These are phyloP conservation scores for Cicer bijugum DNA, from an alignment of 306 rosid species.

Conservation along the genomic window DNA sequence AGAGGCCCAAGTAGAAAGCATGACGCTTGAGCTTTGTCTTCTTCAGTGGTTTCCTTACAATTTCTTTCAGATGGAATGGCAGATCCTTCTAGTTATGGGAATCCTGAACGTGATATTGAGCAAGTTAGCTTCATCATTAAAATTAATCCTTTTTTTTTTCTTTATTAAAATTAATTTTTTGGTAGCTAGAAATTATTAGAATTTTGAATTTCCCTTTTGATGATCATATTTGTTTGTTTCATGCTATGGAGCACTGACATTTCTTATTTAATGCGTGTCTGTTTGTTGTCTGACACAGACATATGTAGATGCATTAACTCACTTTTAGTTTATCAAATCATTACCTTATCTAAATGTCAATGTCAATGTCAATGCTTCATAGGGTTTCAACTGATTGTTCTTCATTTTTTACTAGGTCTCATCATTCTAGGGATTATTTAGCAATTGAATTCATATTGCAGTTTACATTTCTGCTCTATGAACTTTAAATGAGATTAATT, in stretches of 20 bases:
- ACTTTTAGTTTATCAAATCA: neutral
- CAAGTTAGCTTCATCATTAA: constrained; percentile 62
- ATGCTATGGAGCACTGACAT: neutral
- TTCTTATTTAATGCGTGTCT: neutral
- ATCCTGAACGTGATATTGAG: constrained; percentile 71
- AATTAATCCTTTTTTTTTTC: neutral
- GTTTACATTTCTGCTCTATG: constrained; percentile 29
- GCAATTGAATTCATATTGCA: constrained; percentile 6
- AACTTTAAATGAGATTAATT: neutral
- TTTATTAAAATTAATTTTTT: neutral
- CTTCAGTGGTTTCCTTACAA: constrained; percentile 55
- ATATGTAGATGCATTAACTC: neutral
- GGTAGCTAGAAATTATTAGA: neutral
- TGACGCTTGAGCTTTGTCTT: constrained; percentile 70
- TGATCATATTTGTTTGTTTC: constrained; percentile 3
- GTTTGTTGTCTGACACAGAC: neutral
- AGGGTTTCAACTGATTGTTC: neutral
- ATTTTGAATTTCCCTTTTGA: neutral
- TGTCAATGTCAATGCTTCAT: neutral
- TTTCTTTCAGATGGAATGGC: constrained; percentile 97
- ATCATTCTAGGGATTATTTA: neutral
- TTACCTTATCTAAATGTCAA: neutral
- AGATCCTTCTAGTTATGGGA: constrained; percentile 70
- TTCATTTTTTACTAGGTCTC: neutral
- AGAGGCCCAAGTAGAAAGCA: constrained; percentile 69